A percentile compares a stretch with the other conserved stretches of the same genome.
phyloP scores from a whole-genome alignment of 2,329 filamentous ascomycete genomes.

The Thermochaetoides dissita region DNA sequence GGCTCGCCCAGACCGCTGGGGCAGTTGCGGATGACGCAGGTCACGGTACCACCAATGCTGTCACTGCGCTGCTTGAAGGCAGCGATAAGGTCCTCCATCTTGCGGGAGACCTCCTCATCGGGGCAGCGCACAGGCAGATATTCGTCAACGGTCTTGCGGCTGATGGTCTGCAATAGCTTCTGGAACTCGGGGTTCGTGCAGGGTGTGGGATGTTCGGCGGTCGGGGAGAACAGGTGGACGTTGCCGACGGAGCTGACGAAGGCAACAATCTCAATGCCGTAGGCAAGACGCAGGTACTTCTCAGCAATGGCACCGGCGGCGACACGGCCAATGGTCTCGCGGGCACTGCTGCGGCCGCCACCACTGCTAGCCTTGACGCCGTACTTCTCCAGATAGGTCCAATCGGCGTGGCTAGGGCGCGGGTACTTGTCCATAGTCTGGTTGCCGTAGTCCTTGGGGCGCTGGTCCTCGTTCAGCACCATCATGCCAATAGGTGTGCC shows the following conservation, averaged over 20 bases:
- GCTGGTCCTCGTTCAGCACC: conserved; percentile 83
- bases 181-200: conserved; percentile 70
- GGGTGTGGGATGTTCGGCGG: conserved; percentile 50
- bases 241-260: conserved; percentile 77
- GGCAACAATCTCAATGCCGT: conserved; percentile 81
- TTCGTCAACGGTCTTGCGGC: conserved; percentile 63
- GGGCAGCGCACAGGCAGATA: conserved; percentile 84
- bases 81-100: conserved; percentile 70
- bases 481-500: conserved; percentile 82
- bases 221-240: conserved; percentile 62
- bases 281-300: conserved; percentile 70
- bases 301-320: conserved; percentile 86
- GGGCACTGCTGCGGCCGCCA: conserved; percentile 78
- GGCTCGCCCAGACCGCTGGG: conserved; percentile 84
- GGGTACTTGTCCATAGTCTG: conserved; percentile 86
- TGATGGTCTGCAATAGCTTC: conserved; percentile 55
- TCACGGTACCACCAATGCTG: conserved; percentile 89
- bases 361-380: conserved; percentile 83
- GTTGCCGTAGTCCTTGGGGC: conserved; percentile 81
- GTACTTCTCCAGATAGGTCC: conserved; percentile 95
- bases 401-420: conserved; percentile 85
- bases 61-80: conserved; percentile 66
- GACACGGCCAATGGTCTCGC: conserved; percentile 88
- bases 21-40: conserved; percentile 77
- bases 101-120: conserved; percentile 43